Conservation (phyloP, 352 stramenopile species). For the Phytophthora pinifolia region DNA sequence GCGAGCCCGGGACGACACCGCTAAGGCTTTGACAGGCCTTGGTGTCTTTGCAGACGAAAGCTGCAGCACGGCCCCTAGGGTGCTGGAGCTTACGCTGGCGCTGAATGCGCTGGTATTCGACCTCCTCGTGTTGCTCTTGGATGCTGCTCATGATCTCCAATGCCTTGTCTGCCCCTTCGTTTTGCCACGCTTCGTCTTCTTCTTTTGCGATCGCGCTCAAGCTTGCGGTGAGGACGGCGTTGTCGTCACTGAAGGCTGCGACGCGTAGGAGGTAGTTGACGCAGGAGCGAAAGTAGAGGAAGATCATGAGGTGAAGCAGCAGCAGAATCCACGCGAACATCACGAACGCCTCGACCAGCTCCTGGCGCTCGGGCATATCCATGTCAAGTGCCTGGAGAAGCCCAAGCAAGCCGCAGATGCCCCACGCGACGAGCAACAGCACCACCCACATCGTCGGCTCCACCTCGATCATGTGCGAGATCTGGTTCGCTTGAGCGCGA, state of each 20-base stretch:
- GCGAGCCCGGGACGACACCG: constrained; percentile 14
- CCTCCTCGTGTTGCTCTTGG: constrained; percentile 26
- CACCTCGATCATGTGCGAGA: constrained; percentile 78
- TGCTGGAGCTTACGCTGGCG: constrained; percentile 12
- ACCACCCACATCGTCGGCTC: constrained; percentile 62
- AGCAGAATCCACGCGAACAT: constrained; percentile 37
- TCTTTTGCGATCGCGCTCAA: constrained; percentile 24
- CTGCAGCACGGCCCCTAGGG: not conserved
- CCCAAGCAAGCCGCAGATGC: constrained; percentile 24
- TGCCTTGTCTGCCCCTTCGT: constrained; percentile 20
- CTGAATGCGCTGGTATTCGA: constrained; percentile 20
- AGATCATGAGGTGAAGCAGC: constrained; percentile 36
- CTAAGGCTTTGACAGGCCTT: constrained; percentile 5
- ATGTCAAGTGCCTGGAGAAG: constrained; percentile 18
- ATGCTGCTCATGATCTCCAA: constrained; percentile 22
- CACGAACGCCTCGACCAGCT: constrained; percentile 36
- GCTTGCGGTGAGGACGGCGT: constrained; percentile 10
- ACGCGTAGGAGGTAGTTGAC: constrained; percentile 37
- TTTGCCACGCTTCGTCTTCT: constrained; percentile 22
- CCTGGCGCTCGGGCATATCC: constrained; percentile 22
- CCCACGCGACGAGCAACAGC: constrained; percentile 44
- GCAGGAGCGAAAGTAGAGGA: constrained; percentile 42
- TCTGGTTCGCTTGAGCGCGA: constrained; percentile 72
- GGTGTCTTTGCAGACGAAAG: not conserved
- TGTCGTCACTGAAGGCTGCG: constrained; percentile 30